These are phyloP conservation scores for Sporisorium iseilematis-ciliati DNA, from an alignment of 1,284 basidiomycete genomes.

Conservation along the genomic window DNA sequence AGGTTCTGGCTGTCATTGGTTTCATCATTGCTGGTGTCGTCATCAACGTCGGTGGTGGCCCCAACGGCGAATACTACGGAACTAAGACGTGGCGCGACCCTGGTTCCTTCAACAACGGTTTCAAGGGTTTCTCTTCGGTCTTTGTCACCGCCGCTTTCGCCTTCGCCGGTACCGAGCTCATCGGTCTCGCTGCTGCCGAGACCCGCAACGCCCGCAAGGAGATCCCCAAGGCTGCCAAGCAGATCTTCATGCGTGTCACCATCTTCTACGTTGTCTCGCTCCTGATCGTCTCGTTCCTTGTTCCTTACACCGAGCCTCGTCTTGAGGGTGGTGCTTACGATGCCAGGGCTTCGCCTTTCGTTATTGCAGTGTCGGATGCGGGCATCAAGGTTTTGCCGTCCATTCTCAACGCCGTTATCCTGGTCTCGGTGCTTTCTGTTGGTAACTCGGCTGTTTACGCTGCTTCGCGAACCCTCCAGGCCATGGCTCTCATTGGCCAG, in stretches of 20 bases:
- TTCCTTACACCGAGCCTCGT: conserved; percentile 68
- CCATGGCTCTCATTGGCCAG: conserved; percentile 69
- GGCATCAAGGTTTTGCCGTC: conserved; percentile 71
- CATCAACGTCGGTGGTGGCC: conserved; percentile 64
- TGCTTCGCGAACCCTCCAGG: conserved; percentile 70
- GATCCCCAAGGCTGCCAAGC: conserved; percentile 73
- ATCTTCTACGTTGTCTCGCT: conserved; percentile 75
- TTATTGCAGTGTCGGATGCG: conserved; percentile 72
- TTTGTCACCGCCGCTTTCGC: conserved; percentile 67
- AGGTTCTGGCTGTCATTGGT: conserved; percentile 64
- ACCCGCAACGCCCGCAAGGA: conserved; percentile 72
- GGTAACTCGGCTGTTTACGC: conserved; percentile 60
- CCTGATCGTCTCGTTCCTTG: conserved; percentile 74
- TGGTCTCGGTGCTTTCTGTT: conserved; percentile 59
- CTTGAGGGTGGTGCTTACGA: conserved; percentile 67
- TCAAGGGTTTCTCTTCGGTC: conserved; percentile 67
- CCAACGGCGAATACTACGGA: conserved; percentile 57
- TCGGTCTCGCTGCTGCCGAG: conserved; percentile 79
- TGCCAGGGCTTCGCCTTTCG: conserved; percentile 72
- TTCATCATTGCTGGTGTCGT: conserved; percentile 67
- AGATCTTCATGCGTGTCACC: conserved; percentile 72
- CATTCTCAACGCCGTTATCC: conserved; percentile 73
- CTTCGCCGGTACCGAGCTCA: conserved; percentile 71
- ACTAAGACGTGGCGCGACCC: conserved; percentile 61
- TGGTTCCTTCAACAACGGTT: conserved; percentile 66